Evolutionary conservation across 2,329 filamentous ascomycete genomes (phyloP), one percentile per base, ranked within the genome.

Genomic region (Cladosporium sp.): DNA sequence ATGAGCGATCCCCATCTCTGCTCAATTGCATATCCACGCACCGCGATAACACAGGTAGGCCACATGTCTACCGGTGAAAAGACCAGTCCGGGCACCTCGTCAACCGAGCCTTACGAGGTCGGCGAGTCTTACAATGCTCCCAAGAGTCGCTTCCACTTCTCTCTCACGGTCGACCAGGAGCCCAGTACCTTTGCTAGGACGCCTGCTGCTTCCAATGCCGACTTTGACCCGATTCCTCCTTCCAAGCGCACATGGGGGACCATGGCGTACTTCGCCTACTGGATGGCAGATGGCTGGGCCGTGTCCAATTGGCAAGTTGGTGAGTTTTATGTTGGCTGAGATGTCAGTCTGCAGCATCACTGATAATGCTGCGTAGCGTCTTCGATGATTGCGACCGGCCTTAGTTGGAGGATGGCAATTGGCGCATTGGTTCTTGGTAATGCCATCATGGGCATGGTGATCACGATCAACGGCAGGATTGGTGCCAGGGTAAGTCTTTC

Each of bases 371-470:
- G 40, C 28, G 2, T 18, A 60, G 82, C 81, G 5, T 80, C 78
- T 29, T 80, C 80, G 63, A 82, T 84, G 67, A 76, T 84, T n/a
- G 78, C 80, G 5, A 79, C 83, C 35, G 85, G 86, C 1, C 77
- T 88, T 26, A 82, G 78, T 67, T 87, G 84, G 79, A 79, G 80
- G 58, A 84, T 88, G 71, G 83, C 83, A 4, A 79, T 86, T 55
- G 80, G 77, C 33, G 71, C 71, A 29, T 69, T 67, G 52, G 71
- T 72, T 1, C 67, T 73, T 7, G 72, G 72, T 6, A 73, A 72
- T 61, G 63, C 69, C 6, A 62, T 72, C 23, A 72, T 73, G 70
- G 72, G 70, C 29, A 14, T 70, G 6, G 71, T 72, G 64, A 87
- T 85, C 65, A 82, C 84, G 31, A 81, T 82, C 18, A 74, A 84